Evolutionary conservation across 225 moss, liverwort and hornwort genomes (phyloP), one percentile per base, ranked within the genome.

Genomic region (Polytrichum formosum): DNA sequence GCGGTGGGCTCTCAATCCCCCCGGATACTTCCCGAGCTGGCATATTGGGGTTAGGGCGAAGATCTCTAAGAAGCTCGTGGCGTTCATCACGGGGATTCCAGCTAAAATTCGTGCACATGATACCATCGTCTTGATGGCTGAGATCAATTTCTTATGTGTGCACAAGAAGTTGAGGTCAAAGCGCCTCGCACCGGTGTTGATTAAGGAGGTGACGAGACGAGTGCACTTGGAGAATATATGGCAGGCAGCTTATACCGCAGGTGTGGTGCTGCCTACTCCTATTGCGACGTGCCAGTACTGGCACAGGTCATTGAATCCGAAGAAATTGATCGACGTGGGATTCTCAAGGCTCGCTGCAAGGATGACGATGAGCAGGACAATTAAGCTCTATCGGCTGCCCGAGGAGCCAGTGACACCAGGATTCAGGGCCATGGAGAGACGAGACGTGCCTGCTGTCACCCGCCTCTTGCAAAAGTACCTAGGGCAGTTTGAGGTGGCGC

Each of bases 221-320:
- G 96, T 96, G 16, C 93, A 93, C 72, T 82, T 93, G 77, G 76
- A 96, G 77, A 77, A 96, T 76, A 89, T 96, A 20, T 96, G 96
- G 96, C 96, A 96, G 81, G 96, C 93, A 7, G 93, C 93, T 21
- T 96, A 96, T 69, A 96, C 96, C 26, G 96, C 96, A 6, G 96
- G 93, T 27, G 93, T 96, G 70, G 91, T 96, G 25, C 84, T 96
- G 29, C 93, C 96, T 20, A 93, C 96, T 10, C 96, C 96, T 13
- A 93, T 96, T 81, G 85, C 93, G 28, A 96, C 96, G 27, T 93
- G 96, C 82, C 96, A 93, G 85, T 96, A 96, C 69, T 96, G 93
- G 91, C 96, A 96, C 74, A 84, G 96, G 84, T 90, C 96, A 21
- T 65, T 96, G 79, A 96, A 96, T 73, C 93, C 96, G 2, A 96